A percentile compares a stretch with the other conserved stretches of the same genome.
Conservation (phyloP, 1,139 yeast species). For the Kurtzmaniella quercitrusa region DNA sequence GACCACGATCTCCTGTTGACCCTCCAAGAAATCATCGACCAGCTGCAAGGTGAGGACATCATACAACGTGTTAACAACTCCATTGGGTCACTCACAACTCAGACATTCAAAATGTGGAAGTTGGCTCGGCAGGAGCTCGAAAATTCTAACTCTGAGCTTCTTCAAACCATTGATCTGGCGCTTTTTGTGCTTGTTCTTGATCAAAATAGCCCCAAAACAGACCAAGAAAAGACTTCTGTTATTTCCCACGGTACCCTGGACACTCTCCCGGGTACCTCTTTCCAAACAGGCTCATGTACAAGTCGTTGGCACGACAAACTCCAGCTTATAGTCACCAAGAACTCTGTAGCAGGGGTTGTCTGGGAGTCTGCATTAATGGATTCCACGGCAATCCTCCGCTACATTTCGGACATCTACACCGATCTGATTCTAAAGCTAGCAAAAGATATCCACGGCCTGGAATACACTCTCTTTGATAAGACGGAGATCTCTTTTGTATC, state of each 20-base stretch:
- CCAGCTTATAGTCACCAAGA: constrained; percentile 63
- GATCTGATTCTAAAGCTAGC: constrained; percentile 72
- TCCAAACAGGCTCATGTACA: constrained; percentile 71
- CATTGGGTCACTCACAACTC: constrained; percentile 68
- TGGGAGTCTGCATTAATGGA: constrained; percentile 79
- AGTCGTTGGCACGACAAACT: constrained; percentile 79
- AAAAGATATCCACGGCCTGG: constrained; percentile 65
- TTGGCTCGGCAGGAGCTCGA: constrained; percentile 50
- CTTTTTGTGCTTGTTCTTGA: constrained; percentile 68
- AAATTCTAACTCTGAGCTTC: constrained; percentile 37
- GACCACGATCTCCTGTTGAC: constrained; percentile 53
- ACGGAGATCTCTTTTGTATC: constrained; percentile 28
- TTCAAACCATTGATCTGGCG: constrained; percentile 56
- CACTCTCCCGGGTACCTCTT: constrained; percentile 48
- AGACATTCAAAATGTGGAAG: constrained; percentile 60
- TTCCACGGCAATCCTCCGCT: constrained; percentile 69
- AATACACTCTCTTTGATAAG: constrained; percentile 58
- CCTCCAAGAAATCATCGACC: constrained; percentile 46
- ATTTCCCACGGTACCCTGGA: constrained; percentile 65
- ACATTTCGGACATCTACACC: constrained; percentile 70
- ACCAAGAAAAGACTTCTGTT: constrained; percentile 40
- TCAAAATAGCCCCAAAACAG: constrained; percentile 47
- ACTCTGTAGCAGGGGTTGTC: constrained; percentile 70
- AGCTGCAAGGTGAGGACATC: constrained; percentile 31
- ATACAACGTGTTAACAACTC: constrained; percentile 49